Evolutionary conservation across 2,329 filamentous ascomycete genomes (phyloP).

Genomic region (Neofusicoccum umdonicola): DNA sequence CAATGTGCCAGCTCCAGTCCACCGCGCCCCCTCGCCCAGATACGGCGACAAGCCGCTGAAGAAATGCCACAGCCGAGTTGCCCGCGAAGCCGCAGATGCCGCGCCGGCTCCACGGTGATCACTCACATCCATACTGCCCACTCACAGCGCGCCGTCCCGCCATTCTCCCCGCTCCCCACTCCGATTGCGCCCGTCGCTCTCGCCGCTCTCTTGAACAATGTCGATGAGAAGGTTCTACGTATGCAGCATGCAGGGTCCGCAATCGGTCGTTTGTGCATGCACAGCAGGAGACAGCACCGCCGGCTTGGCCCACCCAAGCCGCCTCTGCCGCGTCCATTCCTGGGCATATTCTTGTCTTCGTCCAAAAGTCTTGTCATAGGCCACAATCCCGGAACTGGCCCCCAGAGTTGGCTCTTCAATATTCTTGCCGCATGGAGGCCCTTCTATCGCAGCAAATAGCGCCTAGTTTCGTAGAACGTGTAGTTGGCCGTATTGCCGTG

Average conservation of each 20-base stretch:
- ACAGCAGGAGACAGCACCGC: conserved; percentile 7
- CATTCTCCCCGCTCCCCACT: not conserved
- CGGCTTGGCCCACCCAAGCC: not conserved
- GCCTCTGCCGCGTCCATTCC: not conserved
- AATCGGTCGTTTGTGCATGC: conserved; percentile 3
- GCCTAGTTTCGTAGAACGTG: not conserved
- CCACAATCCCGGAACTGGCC: not conserved
- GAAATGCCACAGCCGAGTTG: conserved; percentile 12
- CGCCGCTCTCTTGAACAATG: not conserved
- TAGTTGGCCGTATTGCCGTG: not conserved
- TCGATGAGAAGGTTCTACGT: too few relatives aligned
- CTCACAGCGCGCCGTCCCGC: not conserved
- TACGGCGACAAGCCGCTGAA: conserved; percentile 4
- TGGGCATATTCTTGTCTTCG: not conserved
- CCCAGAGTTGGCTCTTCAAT: not conserved
- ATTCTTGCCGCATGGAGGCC: not conserved
- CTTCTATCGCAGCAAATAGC: not conserved
- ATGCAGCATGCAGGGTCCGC: conserved; percentile 1
- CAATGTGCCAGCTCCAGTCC: not conserved
- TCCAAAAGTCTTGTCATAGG: not conserved
- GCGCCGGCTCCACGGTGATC: conserved; percentile 14
- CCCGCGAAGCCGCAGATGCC: conserved; percentile 11
- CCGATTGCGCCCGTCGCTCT: not conserved
- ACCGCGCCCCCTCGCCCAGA: not conserved
- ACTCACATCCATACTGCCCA: not conserved